These are phyloP conservation scores for Sporothrix mexicana DNA, from an alignment of 2,329 filamentous ascomycete genomes.

Conservation along the genomic window DNA sequence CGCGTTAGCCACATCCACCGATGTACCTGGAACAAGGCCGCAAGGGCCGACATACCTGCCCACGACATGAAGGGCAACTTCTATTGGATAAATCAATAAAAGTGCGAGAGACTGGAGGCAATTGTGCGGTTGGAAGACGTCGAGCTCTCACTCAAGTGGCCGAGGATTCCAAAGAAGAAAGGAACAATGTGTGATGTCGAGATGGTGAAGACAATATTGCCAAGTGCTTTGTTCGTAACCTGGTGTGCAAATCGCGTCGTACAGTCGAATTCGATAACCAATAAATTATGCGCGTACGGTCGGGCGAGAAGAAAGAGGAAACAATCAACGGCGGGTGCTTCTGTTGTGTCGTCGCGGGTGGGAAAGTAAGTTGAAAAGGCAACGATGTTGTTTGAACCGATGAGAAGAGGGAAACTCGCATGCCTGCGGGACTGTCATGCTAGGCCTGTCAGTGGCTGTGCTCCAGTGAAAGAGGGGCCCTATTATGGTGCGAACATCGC, in stretches of 20 bases:
- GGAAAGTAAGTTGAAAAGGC: neutral
- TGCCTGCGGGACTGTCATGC: neutral
- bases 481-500: neutral
- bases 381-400: conserved; percentile 1
- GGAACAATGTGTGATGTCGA: neutral
- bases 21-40: neutral
- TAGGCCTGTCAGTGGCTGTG: conserved; percentile 27
- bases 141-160: neutral
- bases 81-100: neutral
- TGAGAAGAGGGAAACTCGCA: neutral
- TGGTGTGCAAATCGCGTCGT: neutral
- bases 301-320: neutral
- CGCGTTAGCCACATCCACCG: neutral
- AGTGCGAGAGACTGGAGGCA: neutral
- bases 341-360: neutral
- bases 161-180: neutral
- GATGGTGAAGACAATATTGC: neutral
- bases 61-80: conserved; percentile 51
- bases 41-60: conserved; percentile 48
- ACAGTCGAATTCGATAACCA: neutral
- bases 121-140: neutral
- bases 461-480: conserved; percentile 15
- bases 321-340: neutral
- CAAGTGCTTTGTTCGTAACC: neutral
- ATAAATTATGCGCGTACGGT: neutral